These are phyloP conservation scores for Pichia sp. DNA, from an alignment of 1,139 yeast genomes.

Conservation along the genomic window DNA sequence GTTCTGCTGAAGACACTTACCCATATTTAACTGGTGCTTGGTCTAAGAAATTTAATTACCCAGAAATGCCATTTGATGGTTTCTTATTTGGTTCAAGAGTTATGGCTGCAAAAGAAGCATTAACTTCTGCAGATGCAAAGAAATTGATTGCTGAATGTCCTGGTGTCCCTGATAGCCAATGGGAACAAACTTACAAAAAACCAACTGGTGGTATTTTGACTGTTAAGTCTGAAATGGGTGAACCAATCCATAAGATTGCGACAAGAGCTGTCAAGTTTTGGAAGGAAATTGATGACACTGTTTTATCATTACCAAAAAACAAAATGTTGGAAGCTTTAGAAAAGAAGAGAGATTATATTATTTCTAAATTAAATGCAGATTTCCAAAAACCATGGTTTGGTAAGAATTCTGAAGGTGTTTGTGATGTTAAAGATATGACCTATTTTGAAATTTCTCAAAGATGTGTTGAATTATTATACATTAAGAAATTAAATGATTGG, in stretches of 20 bases:
- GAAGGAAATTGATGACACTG: conserved; percentile 94
- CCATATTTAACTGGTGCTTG: conserved; percentile 97
- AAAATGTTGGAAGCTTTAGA: conserved; percentile 77
- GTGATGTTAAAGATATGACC: conserved; percentile 94
- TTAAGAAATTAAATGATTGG: conserved; percentile 78
- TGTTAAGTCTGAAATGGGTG: conserved; percentile 98
- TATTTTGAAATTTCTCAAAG: conserved; percentile 87
- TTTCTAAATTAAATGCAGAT: conserved; percentile 80
- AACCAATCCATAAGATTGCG: conserved; percentile 97
- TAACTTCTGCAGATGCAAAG: conserved; percentile 91
- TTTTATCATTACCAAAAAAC: conserved; percentile 85
- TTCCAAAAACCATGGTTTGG: conserved; percentile 98
- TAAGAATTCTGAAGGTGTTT: conserved; percentile 66
- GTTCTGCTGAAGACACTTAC: conserved; percentile 92
- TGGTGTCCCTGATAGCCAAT: conserved; percentile 80
- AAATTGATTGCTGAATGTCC: conserved; percentile 82
- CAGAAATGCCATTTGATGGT: conserved; percentile 99
- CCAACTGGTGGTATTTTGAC: conserved; percentile 97
- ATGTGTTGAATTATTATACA: conserved; percentile 83
- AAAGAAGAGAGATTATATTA: conserved; percentile 82
- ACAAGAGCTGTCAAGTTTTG: conserved; percentile 96
- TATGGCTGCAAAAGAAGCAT: conserved; percentile 96
- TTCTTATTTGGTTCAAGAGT: conserved; percentile 92
- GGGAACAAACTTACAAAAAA: conserved; percentile 93
- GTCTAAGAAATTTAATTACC: conserved; percentile 79